Evolutionary conservation across 352 stramenopile species (phyloP).

Genomic region (Phytophthora sp.): DNA sequence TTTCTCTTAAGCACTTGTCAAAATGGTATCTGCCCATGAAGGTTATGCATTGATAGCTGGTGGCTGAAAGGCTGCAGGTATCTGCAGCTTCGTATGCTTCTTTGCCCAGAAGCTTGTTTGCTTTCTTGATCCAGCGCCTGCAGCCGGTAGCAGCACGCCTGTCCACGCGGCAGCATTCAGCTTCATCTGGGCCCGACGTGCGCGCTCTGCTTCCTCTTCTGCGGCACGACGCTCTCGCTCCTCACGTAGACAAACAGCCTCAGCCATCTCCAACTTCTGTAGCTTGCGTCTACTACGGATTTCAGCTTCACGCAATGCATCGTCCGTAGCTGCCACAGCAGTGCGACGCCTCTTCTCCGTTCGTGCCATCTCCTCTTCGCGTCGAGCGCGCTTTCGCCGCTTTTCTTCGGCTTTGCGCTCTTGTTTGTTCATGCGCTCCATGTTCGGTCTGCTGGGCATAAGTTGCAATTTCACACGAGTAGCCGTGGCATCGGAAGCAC

Average conservation of each 20-base stretch:
- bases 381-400: constrained; percentile 67
- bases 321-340: constrained; percentile 77
- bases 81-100: constrained; percentile 64
- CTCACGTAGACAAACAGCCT: constrained; percentile 64
- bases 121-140: constrained; percentile 15
- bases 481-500: constrained; percentile 36
- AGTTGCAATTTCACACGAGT: constrained; percentile 72
- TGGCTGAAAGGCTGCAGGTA: constrained; percentile 50
- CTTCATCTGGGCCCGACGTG: constrained; percentile 61
- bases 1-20: background rate
- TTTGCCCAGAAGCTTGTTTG: constrained; percentile 58
- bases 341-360: constrained; percentile 81
- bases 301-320: constrained; percentile 83
- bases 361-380: constrained; percentile 80
- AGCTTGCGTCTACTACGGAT: constrained; percentile 66
- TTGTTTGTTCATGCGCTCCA: constrained; percentile 85
- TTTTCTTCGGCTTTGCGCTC: constrained; percentile 89
- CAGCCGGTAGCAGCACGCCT: constrained; percentile 44
- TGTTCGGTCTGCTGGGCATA: constrained; percentile 59
- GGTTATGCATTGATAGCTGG: constrained; percentile 43
- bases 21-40: background rate
- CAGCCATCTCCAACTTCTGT: constrained; percentile 73
- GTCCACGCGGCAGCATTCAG: constrained; percentile 65
- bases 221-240: constrained; percentile 60
- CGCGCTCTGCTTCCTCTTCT: constrained; percentile 57